These are phyloP conservation scores for Raphidocelis subcapitata DNA, from an alignment of 139 green algal species.

Conservation along the genomic window DNA sequence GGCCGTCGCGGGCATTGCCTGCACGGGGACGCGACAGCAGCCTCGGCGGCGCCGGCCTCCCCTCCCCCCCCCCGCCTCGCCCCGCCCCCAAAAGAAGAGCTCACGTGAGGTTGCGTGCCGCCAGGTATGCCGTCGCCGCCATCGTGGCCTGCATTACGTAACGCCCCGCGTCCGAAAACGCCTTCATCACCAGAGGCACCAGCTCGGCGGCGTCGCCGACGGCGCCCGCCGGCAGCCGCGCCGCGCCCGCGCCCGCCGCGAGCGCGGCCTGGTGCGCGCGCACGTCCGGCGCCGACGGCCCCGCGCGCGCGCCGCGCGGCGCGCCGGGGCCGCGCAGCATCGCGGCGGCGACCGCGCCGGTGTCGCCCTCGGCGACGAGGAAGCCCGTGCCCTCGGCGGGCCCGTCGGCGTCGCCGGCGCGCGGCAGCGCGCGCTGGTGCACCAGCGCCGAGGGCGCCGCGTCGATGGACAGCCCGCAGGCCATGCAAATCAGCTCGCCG, in stretches of 20 bases:
- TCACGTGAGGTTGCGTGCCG: constrained; percentile 4
- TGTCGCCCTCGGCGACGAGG: no score
- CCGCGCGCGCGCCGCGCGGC: no score
- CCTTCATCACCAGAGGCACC: constrained; percentile 2
- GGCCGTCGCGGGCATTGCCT: no score
- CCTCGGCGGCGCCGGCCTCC: no score
- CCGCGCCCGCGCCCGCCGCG: background rate
- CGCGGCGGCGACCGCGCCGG: no score
- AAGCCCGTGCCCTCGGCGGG: no score
- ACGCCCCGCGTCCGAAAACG: background rate
- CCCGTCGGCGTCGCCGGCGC: no score
- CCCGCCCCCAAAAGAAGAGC: no score
- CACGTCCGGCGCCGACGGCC: no score
- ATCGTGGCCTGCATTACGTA: constrained; percentile 2
- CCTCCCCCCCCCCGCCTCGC: no score
- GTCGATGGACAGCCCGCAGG: constrained; percentile 11
- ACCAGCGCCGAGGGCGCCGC: constrained; percentile 15
- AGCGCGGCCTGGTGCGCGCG: background rate
- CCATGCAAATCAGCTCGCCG: constrained; percentile 4
- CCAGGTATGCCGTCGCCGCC: constrained; percentile 13
- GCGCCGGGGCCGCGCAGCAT: no score
- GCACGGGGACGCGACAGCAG: no score
- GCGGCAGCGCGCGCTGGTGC: background rate
- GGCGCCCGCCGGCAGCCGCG: constrained; percentile 4
- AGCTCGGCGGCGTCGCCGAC: constrained; percentile 3